phyloP scores from a whole-genome alignment of 2,329 filamentous ascomycete species.

The Arthroderma sp. region DNA sequence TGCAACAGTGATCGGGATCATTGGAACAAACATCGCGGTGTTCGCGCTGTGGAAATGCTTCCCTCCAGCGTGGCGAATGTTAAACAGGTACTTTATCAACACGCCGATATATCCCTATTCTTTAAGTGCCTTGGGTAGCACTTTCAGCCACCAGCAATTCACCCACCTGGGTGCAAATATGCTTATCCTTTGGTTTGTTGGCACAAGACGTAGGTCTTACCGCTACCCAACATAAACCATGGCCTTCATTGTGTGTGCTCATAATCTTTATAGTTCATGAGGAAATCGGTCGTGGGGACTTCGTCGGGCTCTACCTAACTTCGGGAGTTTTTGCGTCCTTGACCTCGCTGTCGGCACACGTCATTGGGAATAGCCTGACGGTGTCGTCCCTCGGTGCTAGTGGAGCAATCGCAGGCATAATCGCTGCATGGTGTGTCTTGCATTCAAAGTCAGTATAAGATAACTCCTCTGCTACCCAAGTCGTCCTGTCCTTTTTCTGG shows the following conservation, averaged over 20 bases:
- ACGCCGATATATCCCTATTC: conserved; percentile 41
- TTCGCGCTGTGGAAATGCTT: conserved; percentile 39
- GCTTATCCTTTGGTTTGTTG: conserved; percentile 41
- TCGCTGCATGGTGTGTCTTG: conserved; percentile 38
- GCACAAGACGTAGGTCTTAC: conserved; percentile 30
- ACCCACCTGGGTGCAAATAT: conserved; percentile 43
- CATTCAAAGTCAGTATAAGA: conserved; percentile 27
- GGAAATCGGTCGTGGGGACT: conserved; percentile 43
- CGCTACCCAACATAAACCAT: background rate
- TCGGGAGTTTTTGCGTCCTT: conserved; percentile 36
- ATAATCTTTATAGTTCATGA: conserved; percentile 32
- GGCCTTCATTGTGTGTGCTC: background rate
- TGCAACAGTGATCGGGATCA: conserved; percentile 38
- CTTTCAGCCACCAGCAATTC: conserved; percentile 44
- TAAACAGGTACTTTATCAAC: conserved; percentile 45
- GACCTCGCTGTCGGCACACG: conserved; percentile 32
- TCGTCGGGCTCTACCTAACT: conserved; percentile 40
- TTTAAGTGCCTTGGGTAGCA: conserved; percentile 39
- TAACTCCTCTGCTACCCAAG: background rate
- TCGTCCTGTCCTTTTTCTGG: background rate
- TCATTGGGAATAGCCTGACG: conserved; percentile 30
- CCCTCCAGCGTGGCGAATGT: conserved; percentile 41
- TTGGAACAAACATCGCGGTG: conserved; percentile 38
- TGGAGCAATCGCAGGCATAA: conserved; percentile 36
- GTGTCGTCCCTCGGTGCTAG: conserved; percentile 40